These are phyloP conservation scores for Zoysia matrella DNA, from an alignment of 202 grass and related monocot species.

Conservation along the genomic window DNA sequence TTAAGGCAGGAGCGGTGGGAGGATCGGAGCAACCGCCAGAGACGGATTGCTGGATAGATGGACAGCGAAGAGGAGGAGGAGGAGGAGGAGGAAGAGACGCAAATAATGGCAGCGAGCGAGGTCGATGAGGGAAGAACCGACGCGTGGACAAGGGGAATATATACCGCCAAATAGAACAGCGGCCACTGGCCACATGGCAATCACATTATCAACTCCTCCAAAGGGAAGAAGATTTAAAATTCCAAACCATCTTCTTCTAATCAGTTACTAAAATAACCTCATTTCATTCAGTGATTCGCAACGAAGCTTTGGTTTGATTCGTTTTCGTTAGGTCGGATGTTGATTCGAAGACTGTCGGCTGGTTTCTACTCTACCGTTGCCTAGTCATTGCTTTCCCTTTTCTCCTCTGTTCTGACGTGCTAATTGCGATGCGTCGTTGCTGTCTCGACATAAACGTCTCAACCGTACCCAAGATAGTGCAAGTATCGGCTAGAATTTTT, in stretches of 20 bases:
- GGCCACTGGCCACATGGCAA: conserved; percentile 53
- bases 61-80: conserved; percentile 25
- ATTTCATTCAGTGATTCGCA: not conserved
- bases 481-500: not conserved
- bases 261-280: not conserved
- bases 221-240: not conserved
- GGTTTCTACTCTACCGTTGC: conserved; percentile 3
- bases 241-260: not conserved
- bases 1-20: conserved; percentile 7
- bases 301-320: conserved; percentile 17
- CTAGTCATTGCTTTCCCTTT: not conserved
- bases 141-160: conserved; percentile 64
- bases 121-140: conserved; percentile 43
- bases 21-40: conserved; percentile 16
- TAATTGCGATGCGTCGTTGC: not conserved
- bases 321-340: conserved; percentile 33
- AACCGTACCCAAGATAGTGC: conserved; percentile 20
- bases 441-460: conserved; percentile 48
- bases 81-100: not conserved
- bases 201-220: conserved; percentile 26
- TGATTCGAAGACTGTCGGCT: conserved; percentile 29
- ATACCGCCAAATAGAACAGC: conserved; percentile 56
- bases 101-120: conserved; percentile 41
- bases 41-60: not conserved
- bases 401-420: not conserved